A percentile compares a stretch with the other conserved stretches of the same genome.
phyloP scores from a whole-genome alignment of 208 protist species.

The Trypanosomatidae sp. region DNA sequence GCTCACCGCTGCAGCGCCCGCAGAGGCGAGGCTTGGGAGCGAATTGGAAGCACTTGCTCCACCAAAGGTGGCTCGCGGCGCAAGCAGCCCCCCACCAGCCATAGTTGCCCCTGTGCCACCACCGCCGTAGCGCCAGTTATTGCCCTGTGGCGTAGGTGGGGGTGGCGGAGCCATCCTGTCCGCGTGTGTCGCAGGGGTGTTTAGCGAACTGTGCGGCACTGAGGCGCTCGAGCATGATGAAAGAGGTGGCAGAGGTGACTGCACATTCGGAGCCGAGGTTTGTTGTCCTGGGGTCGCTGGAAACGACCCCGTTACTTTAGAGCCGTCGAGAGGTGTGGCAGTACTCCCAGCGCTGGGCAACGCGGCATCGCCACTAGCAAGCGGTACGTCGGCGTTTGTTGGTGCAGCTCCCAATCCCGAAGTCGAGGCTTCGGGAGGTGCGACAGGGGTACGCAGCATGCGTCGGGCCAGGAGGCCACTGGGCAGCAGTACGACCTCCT shows the following conservation, averaged over 20 bases:
- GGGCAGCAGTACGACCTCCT: conserved; percentile 23
- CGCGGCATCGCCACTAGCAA: not conserved
- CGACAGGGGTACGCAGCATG: not conserved
- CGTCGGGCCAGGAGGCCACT: conserved; percentile 16
- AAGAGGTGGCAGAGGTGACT: not conserved
- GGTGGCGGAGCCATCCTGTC: conserved; percentile 3
- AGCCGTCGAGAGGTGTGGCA: not conserved
- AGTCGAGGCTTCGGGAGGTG: not conserved
- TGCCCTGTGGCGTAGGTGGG: not conserved
- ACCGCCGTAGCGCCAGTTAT: not conserved
- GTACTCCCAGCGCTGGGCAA: not conserved
- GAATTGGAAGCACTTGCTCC: not conserved
- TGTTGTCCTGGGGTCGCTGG: not conserved
- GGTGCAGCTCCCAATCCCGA: not conserved
- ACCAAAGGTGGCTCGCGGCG: not conserved
- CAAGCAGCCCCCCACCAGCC: not conserved
- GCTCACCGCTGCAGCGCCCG: not conserved
- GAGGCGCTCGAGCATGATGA: not conserved
- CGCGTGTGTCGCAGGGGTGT: not conserved
- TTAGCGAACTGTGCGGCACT: not conserved
- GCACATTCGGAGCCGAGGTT: not conserved
- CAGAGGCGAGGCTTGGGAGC: not conserved
- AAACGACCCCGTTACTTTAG: not conserved
- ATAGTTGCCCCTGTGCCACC: not conserved
- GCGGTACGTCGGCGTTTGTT: not conserved